Evolutionary conservation across 1,139 yeast genomes (phyloP).

Genomic region (Maudiozyma humilis): DNA sequence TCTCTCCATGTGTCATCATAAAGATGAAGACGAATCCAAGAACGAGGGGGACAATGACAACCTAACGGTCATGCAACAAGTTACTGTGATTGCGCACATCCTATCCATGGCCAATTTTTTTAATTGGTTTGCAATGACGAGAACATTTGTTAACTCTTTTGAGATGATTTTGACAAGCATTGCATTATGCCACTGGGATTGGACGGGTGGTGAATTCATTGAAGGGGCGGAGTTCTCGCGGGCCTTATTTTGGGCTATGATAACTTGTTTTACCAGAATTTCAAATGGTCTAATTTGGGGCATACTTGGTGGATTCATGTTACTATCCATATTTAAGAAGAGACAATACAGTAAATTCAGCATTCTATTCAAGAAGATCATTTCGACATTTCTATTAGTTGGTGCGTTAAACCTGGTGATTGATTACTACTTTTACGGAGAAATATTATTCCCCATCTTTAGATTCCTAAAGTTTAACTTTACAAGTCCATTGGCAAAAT

Average conservation of each 20-base stretch:
- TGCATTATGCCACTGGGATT: slow-evolving; percentile 73
- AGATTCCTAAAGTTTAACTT: slow-evolving; percentile 74
- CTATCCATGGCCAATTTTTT: slow-evolving; percentile 65
- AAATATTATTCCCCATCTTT: slow-evolving; percentile 51
- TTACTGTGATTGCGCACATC: slow-evolving; percentile 23
- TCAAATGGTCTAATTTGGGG: slow-evolving; percentile 75
- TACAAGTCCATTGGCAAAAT: slow-evolving; percentile 60
- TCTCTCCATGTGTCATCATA: slow-evolving; percentile 27
- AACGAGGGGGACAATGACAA: not conserved
- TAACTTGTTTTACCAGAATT: slow-evolving; percentile 68
- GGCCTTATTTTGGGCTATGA: slow-evolving; percentile 39
- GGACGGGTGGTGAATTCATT: slow-evolving; percentile 34
- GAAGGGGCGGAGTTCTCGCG: slow-evolving; percentile 17
- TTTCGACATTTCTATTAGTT: slow-evolving; percentile 16
- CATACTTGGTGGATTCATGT: slow-evolving; percentile 41
- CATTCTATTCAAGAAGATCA: slow-evolving; percentile 22
- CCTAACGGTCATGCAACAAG: not conserved
- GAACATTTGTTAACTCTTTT: slow-evolving; percentile 80
- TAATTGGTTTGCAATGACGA: slow-evolving; percentile 71
- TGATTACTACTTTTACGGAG: slow-evolving; percentile 57
- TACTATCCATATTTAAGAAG: slow-evolving; percentile 21
- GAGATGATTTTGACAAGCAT: slow-evolving; percentile 66
- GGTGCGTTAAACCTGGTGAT: slow-evolving; percentile 34
- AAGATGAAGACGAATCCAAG: slow-evolving; percentile 22
- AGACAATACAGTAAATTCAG: slow-evolving; percentile 10